Base-by-base conservation (phyloP, 192 early-diverging fungal species). In the Gryganskiella cystojenkinii region DNA sequence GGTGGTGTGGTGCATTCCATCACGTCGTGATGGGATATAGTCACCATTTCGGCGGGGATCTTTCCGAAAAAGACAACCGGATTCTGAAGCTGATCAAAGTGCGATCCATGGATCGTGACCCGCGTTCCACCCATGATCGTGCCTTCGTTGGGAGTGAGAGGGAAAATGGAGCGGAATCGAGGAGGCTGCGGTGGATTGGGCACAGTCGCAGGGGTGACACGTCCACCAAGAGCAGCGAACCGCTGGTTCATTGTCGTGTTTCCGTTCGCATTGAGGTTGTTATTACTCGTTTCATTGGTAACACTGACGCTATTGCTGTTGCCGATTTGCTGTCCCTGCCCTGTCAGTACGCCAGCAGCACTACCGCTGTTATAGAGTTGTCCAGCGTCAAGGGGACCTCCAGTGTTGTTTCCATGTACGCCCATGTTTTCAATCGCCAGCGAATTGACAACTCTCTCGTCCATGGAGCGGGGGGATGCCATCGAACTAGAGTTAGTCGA, bases 1-100 rank as follows among this genome's bases (percentile, higher is more conserved):
- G 74, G 61, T 3, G 74, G 74, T 7, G 74, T 78, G 19, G 74
- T 78, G 46, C 74, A 78, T 19, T 78, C 74, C 74, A 78, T 78
- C 22, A 78, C 74, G 40, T 78, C 74, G 40, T 78, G 74, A 35
- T 78, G 74, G 4, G 74, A 78, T 5, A 78, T 69, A 14, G 74
- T 69, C n/a, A 78, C 74, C 54, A 78, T 24, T 40, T 78, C 74
- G 22, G 74, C 74, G 13, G 74, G 66, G 33, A 64, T 54, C 34
- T 78, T 78, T 7, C 74, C 74, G 40, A 78, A 78, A 60, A 52
- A 78, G 34, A 78, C 74, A 3, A 78, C 66, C 7, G 74, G 74
- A 61, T 78, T 78, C 64, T 78, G 74, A 10, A 78, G 67, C 7
- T 68, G 47, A 34, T 78, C 74, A 60, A 78, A 78, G 33, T 78